Evolutionary conservation across 1,139 yeast genomes (phyloP).

Genomic region (Meyerozyma carpophila): DNA sequence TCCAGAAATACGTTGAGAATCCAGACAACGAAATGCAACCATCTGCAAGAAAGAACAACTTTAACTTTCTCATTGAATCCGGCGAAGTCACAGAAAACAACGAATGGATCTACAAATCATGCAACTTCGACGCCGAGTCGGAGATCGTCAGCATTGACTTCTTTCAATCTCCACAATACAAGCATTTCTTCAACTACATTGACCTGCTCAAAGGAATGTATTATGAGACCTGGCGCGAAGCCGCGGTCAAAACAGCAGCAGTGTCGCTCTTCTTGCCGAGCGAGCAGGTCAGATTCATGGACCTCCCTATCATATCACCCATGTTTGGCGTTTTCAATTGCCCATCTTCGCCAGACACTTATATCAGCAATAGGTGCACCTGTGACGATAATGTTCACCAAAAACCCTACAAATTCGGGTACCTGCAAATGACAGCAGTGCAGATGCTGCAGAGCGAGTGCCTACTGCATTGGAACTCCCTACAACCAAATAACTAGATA

Average conservation of each 20-base stretch:
- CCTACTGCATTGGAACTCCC: neutral
- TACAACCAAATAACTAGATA: neutral
- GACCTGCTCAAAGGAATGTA: conserved; percentile 10
- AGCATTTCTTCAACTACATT: conserved; percentile 9
- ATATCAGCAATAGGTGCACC: conserved; percentile 4
- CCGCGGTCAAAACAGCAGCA: conserved; percentile 13
- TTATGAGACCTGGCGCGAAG: conserved; percentile 16
- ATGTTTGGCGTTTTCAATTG: conserved; percentile 11
- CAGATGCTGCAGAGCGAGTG: neutral
- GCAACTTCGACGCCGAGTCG: conserved; percentile 13
- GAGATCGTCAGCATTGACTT: conserved; percentile 13
- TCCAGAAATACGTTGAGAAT: conserved; percentile 4
- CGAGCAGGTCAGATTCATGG: conserved; percentile 11
- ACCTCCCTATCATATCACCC: conserved; percentile 10
- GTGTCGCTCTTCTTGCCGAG: conserved; percentile 10
- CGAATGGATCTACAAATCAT: conserved; percentile 8
- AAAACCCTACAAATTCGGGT: neutral
- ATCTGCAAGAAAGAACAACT: conserved; percentile 3
- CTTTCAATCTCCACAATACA: conserved; percentile 9
- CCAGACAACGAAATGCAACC: conserved; percentile 4
- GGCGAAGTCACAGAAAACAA: conserved; percentile 1
- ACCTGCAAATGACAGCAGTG: neutral
- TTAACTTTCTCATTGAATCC: conserved; percentile 7
- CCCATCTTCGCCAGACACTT: conserved; percentile 11
- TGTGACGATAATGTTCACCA: neutral